Conservation (phyloP, 345 rosid species). For the Populus pruinosa region DNA sequence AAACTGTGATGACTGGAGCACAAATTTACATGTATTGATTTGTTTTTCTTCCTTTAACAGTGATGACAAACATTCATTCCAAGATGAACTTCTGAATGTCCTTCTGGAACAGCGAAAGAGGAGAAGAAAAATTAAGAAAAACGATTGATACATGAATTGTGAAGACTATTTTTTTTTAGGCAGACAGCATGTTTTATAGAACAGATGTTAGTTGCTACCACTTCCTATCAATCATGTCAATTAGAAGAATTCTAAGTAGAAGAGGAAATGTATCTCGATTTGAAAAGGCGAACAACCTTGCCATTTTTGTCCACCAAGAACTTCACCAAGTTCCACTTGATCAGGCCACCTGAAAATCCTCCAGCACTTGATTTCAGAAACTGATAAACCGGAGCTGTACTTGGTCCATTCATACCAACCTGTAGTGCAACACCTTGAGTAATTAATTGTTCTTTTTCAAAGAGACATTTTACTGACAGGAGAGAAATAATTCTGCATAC, state of each 20-base stretch:
- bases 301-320: slow-evolving; percentile 30
- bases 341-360: slow-evolving; percentile 27
- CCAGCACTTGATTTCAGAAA: slow-evolving; percentile 35
- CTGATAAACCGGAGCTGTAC: slow-evolving; percentile 31
- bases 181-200: background rate
- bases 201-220: background rate
- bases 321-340: slow-evolving; percentile 34
- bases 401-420: slow-evolving; percentile 33
- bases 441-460: background rate
- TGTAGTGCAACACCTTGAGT: slow-evolving; percentile 8
- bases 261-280: slow-evolving; percentile 19
- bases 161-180: background rate
- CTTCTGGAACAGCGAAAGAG: slow-evolving; percentile 41
- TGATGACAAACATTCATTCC: slow-evolving; percentile 24
- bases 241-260: background rate
- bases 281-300: slow-evolving; percentile 34
- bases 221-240: background rate
- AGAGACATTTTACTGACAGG: background rate
- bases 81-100: slow-evolving; percentile 65
- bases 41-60: background rate
- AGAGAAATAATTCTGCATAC: slow-evolving; percentile 1
- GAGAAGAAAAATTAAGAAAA: background rate
- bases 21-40: slow-evolving; percentile 8
- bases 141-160: background rate
- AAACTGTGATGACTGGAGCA: slow-evolving; percentile 5